phyloP scores from a whole-genome alignment of 192 early-diverging fungal species.

The Gaertneriomyces semiglobifer region DNA sequence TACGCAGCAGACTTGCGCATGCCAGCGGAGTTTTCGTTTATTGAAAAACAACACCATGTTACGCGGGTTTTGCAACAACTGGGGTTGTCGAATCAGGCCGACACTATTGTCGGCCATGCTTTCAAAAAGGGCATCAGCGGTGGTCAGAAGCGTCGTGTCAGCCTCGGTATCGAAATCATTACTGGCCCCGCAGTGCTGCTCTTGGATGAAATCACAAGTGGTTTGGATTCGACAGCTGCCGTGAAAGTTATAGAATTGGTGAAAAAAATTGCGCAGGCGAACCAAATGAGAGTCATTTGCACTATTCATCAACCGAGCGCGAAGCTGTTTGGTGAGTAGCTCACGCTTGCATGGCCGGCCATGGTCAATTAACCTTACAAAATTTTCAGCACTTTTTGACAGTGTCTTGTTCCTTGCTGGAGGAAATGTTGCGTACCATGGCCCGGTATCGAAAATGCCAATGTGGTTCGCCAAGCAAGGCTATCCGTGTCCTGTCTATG shows the following conservation, averaged over 20 bases:
- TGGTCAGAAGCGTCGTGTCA: slow-evolving; percentile 80
- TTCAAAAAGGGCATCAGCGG: slow-evolving; percentile 75
- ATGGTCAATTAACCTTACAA: too few relatives aligned
- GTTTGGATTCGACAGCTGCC: slow-evolving; percentile 65
- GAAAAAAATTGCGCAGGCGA: background rate
- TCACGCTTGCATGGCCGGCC: too few relatives aligned
- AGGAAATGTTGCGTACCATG: too few relatives aligned
- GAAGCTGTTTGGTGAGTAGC: background rate
- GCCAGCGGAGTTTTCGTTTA: background rate
- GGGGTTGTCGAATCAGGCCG: slow-evolving; percentile 25
- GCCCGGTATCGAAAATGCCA: too few relatives aligned
- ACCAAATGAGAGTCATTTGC: background rate
- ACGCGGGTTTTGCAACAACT: slow-evolving; percentile 17
- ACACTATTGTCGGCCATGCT: slow-evolving; percentile 63
- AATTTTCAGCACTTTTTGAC: too few relatives aligned
- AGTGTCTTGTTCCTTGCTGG: too few relatives aligned
- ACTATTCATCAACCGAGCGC: slow-evolving; percentile 3
- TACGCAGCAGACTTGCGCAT: background rate
- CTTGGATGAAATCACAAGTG: slow-evolving; percentile 87
- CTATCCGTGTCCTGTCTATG: too few relatives aligned
- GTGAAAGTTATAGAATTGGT: background rate
- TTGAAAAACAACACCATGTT: background rate
- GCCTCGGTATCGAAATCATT: slow-evolving; percentile 78
- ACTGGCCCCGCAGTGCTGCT: slow-evolving; percentile 79
- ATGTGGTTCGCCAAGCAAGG: too few relatives aligned